Evolutionary conservation across 1,139 yeast species (phyloP).

Genomic region (Taphrina flavorubra): DNA sequence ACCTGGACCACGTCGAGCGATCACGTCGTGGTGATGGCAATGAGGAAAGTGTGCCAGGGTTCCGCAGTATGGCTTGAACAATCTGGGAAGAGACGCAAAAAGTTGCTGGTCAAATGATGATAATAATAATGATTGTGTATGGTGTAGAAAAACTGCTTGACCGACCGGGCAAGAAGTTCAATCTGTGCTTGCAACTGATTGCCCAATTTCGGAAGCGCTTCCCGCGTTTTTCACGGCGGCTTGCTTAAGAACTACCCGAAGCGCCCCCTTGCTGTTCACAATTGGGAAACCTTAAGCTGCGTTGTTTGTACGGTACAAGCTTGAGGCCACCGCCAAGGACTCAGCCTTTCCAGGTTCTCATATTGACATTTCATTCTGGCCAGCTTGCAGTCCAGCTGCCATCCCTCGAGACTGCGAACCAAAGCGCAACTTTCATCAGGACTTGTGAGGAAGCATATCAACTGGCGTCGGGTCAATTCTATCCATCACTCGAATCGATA

Average conservation of each 20-base stretch:
- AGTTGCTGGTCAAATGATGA: neutral
- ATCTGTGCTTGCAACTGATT: too few relatives aligned
- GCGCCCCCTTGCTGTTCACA: constrained; percentile 6
- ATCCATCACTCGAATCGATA: constrained; percentile 25
- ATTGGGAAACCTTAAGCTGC: too few relatives aligned
- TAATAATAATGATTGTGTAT: constrained; percentile 10
- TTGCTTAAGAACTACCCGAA: constrained; percentile 1
- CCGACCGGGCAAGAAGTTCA: too few relatives aligned
- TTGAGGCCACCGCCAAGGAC: constrained; percentile 6
- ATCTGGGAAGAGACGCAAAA: neutral
- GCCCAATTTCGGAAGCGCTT: too few relatives aligned
- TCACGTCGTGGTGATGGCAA: constrained; percentile 23
- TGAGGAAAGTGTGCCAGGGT: constrained; percentile 20
- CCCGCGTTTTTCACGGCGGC: too few relatives aligned
- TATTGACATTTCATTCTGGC: neutral
- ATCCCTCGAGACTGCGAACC: too few relatives aligned
- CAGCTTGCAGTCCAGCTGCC: too few relatives aligned
- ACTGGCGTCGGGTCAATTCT: constrained; percentile 26
- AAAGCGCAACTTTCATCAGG: too few relatives aligned
- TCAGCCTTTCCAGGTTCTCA: constrained; percentile 1
- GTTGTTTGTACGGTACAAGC: too few relatives aligned
- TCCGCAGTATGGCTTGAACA: constrained; percentile 17
- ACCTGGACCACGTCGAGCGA: constrained; percentile 18
- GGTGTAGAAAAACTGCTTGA: neutral
- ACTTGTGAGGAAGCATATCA: neutral